A percentile compares a stretch with the other conserved stretches of the same genome.
Conservation (phyloP, 768 basidiomycete species). For the Chalciporus piperatus region DNA sequence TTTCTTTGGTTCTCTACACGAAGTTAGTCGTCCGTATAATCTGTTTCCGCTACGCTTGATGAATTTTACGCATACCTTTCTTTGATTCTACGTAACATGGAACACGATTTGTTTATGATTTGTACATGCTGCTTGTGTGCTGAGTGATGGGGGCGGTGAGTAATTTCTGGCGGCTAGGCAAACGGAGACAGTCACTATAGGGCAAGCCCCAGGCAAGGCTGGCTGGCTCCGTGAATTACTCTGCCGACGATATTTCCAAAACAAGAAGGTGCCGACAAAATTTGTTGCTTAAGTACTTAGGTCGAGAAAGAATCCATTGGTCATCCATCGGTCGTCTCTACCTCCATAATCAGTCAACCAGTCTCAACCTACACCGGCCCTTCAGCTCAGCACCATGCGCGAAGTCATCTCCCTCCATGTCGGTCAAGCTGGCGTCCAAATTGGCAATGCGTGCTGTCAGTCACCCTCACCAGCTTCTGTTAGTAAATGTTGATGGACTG, state of each 20-base stretch:
- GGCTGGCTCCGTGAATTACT: too few species aligned
- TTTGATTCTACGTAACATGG: conserved; percentile 27
- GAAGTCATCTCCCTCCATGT: conserved; percentile 97
- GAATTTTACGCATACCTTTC: conserved; percentile 34
- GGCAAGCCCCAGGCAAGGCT: too few species aligned
- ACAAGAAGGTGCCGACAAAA: conserved; percentile 18
- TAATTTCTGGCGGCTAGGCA: too few species aligned
- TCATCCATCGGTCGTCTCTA: conserved; percentile 9
- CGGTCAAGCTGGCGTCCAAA: conserved; percentile 95
- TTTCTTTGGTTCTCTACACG: conserved; percentile 24
- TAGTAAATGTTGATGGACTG: conserved; percentile 5
- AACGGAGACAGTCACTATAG: too few species aligned
- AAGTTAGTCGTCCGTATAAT: conserved; percentile 32
- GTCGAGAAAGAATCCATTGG: too few species aligned
- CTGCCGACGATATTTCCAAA: conserved; percentile 22
- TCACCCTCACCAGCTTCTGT: conserved; percentile 15
- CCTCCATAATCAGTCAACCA: conserved; percentile 13
- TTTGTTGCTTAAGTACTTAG: conserved; percentile 10
- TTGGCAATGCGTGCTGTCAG: conserved; percentile 95
- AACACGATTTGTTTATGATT: conserved; percentile 5
- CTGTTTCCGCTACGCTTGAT: conserved; percentile 25
- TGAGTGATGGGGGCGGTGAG: too few species aligned
- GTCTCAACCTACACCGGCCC: conserved; percentile 11
- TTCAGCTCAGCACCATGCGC: conserved; percentile 52
- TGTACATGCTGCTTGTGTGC: too few species aligned